These are phyloP conservation scores for Nakazawaea ernobii DNA, from an alignment of 805 yeast species.

Conservation along the genomic window DNA sequence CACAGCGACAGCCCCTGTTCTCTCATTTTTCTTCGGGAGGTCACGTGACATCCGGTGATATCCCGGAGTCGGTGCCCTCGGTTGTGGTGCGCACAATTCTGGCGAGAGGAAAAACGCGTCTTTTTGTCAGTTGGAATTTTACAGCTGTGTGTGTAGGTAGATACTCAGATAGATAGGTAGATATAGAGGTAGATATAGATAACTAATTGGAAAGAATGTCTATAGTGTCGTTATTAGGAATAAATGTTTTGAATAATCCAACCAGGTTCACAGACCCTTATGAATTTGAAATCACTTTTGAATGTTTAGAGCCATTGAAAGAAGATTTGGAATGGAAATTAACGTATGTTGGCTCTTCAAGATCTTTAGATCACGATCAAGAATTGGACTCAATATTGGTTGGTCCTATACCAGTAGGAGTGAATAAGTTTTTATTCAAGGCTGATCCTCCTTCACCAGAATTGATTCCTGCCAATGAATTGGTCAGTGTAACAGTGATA, in stretches of 20 bases:
- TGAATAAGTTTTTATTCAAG: constrained; percentile 84
- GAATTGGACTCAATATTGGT: constrained; percentile 94
- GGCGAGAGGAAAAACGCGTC: not conserved
- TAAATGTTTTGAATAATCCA: constrained; percentile 89
- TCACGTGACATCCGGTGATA: not conserved
- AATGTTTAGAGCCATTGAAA: constrained; percentile 86
- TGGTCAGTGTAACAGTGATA: constrained; percentile 93
- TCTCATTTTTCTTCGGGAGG: not conserved
- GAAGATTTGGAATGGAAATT: constrained; percentile 96
- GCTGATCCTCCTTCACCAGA: constrained; percentile 98
- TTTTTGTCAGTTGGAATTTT: not conserved
- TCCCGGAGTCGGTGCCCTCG: not conserved
- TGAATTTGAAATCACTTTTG: constrained; percentile 95
- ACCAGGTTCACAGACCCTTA: constrained; percentile 91
- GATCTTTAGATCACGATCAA: constrained; percentile 94
- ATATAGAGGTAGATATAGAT: not conserved
- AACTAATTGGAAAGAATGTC: constrained; percentile 52
- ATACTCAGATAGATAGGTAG: not conserved
- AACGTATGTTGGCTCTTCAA: constrained; percentile 93
- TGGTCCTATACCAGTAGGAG: constrained; percentile 98
- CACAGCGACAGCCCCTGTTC: not conserved
- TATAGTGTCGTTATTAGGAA: constrained; percentile 86
- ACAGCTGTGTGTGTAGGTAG: no score
- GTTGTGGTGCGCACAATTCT: not conserved
- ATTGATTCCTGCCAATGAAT: constrained; percentile 90